Conservation (phyloP, 805 yeast genomes). For the Danielia reshetovae region DNA sequence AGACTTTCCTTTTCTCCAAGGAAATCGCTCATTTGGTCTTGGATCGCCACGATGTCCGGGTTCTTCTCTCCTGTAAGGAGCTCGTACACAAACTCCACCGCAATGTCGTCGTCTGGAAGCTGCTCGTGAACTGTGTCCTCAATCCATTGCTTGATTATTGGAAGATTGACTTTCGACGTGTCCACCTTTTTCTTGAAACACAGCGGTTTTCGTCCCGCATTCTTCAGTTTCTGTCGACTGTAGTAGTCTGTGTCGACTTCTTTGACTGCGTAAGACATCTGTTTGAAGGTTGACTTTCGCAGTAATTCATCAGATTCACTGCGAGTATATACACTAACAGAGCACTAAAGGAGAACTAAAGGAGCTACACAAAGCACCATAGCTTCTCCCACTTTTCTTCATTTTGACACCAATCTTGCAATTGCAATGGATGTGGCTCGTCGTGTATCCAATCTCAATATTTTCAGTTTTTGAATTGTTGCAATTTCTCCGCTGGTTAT, state of each 20-base stretch:
- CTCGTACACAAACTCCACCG: slow-evolving; percentile 43
- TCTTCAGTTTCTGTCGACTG: background rate
- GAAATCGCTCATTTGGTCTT: slow-evolving; percentile 43
- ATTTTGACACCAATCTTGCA: no score
- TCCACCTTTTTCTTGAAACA: slow-evolving; percentile 31
- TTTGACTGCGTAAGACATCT: background rate
- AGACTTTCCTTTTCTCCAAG: slow-evolving; percentile 38
- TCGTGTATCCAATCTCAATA: no score
- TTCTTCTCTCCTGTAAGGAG: slow-evolving; percentile 27
- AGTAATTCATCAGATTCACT: no score
- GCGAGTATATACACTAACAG: no score
- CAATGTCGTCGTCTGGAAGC: slow-evolving; percentile 51
- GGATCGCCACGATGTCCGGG: slow-evolving; percentile 39
- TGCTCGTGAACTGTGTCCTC: slow-evolving; percentile 25
- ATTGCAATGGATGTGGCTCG: no score
- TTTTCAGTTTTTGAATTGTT: no score
- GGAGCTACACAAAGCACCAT: no score
- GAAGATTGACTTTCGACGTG: slow-evolving; percentile 34
- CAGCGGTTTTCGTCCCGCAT: slow-evolving; percentile 1
- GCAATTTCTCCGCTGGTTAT: no score
- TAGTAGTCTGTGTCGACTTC: slow-evolving; percentile 1
- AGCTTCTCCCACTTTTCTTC: no score
- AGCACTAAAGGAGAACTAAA: no score
- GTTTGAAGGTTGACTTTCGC: no score
- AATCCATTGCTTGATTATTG: slow-evolving; percentile 41